Base-by-base conservation (phyloP, 495 filamentous ascomycete genomes). In the Hypoxylon rickii region DNA sequence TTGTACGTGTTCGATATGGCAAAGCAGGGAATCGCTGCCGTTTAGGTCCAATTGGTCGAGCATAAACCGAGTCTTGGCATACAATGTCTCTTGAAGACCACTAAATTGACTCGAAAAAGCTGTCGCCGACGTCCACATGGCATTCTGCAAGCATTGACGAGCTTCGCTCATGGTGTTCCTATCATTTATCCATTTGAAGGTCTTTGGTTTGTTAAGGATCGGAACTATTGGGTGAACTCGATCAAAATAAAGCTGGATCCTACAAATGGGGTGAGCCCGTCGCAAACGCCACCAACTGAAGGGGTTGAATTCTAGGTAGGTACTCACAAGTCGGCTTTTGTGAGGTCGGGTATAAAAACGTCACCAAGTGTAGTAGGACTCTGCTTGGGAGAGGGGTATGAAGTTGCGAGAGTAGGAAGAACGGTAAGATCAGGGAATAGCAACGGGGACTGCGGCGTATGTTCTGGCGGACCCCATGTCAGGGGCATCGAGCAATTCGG, bases 111-210 rank as follows among this genome's bases (percentile, higher is more conserved):
- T 74, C 0, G 82, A 84, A 3, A 79, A 63, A 0, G 76, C 75
- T 21, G 76, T 76, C 7, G 82, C 79, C 6, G 79, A 55, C 1
- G 79, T 78, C 75, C 80, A 82, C 79, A 84, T 83, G 22, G 81
- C 79, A 55, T 76, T 74, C 43, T 81, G 78, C 7, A 85, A 60
- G 52, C 78, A 79, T 29, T 70, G 48, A 26, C 70, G 67, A 19
- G 69, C 55, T 2, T 70, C 59, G 24, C 33, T 58, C 34, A 58
- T 54, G 3, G 12, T 7, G n/a, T 18, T 44, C n/a, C n/a, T 21
- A 6, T 58, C 49, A 12, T 21, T 50, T 13, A 58, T 58, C 59
- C 59, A 63, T 62, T 29, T 66, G 63, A 41, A 70, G 62, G 36
- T 46, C 40, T 17, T 41, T 1, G 26, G n/a, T 46, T 79, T 72